Evolutionary conservation across 768 basidiomycete genomes (phyloP), one percentile per base, ranked within the genome.

Genomic region (Leccinum disarticulatum): DNA sequence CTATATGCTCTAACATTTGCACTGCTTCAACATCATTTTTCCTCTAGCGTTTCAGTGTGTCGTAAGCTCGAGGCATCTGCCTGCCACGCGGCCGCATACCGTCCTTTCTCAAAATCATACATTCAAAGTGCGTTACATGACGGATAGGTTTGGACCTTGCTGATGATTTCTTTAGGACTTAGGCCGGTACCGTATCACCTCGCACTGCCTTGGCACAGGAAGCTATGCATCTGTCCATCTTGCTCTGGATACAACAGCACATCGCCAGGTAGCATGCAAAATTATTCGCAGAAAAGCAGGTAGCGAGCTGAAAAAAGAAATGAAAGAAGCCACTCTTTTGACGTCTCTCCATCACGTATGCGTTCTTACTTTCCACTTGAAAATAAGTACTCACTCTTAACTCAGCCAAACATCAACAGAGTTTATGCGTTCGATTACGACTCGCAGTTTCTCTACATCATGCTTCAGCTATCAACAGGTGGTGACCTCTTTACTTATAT

Each of bases 401-500:
- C 33, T 27, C 60, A 93, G 91, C 89, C 91, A 10, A 92, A 91
- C 60, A 91, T 93, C 52, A 93, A 91, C 66, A 81, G 83, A 54
- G 86, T 92, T 47, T 87, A 85, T 65, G 87, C 86, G 56, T 86
- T 88, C 11, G 84, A 87, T 68, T 80, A 83, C 35, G 78, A 84
- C 61, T 76, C 81, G 1, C 79, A 80, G 64, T 88, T 87, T 68
- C 78, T 89, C 83, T 87, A 92, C 70, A 90, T 93, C 47, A 92
- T 93, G 73, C 84, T 93, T 35, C 87, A 93, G 71, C 78, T 93
- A 8, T 92, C 89, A 66, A 92, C 91, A 0, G 91, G 91, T 10
- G 91, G 91, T 25, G 91, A 93, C 67, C 80, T 93, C n/a, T 93
- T 93, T 72, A 90, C 89, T 3, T 92, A 93, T 72, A 88, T 93